These are phyloP conservation scores for Aureobasidium sp. DNA, from an alignment of 2,329 filamentous ascomycete species.

Conservation along the genomic window DNA sequence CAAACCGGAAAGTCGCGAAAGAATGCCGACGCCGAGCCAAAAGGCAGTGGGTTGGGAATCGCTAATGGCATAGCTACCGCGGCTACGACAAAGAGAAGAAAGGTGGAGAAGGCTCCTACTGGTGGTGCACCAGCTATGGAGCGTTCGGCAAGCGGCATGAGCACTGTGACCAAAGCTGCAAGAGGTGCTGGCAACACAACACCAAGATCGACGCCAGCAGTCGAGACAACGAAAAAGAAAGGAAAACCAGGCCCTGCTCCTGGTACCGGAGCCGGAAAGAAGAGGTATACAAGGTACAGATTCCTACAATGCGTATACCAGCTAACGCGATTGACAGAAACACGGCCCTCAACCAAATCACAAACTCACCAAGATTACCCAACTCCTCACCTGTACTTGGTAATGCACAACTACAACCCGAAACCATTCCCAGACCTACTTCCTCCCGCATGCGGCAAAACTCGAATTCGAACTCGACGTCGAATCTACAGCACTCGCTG, in stretches of 20 bases:
- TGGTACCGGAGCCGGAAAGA: slow-evolving; percentile 55
- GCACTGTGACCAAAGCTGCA: slow-evolving; percentile 31
- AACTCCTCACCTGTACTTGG: slow-evolving; percentile 67
- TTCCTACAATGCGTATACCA: not conserved
- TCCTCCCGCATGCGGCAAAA: slow-evolving; percentile 69
- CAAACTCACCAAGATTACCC: slow-evolving; percentile 50
- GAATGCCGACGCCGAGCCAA: slow-evolving; percentile 39
- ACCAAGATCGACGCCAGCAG: slow-evolving; percentile 58
- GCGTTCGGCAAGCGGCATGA: slow-evolving; percentile 52
- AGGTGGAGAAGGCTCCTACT: slow-evolving; percentile 57
- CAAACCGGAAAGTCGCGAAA: slow-evolving; percentile 56
- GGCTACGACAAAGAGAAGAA: slow-evolving; percentile 62
- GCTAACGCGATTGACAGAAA: slow-evolving; percentile 16
- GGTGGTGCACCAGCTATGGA: slow-evolving; percentile 47
- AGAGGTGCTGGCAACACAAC: slow-evolving; percentile 38
- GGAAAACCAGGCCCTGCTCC: slow-evolving; percentile 54
- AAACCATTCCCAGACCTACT: slow-evolving; percentile 49
- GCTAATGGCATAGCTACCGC: slow-evolving; percentile 45
- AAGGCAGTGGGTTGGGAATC: slow-evolving; percentile 46
- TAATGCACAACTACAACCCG: slow-evolving; percentile 51
- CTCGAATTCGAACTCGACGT: slow-evolving; percentile 47
- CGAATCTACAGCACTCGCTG: slow-evolving; percentile 26
- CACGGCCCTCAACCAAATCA: slow-evolving; percentile 40
- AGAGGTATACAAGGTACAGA: slow-evolving; percentile 51
- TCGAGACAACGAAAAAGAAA: slow-evolving; percentile 61